Conservation (phyloP, 805 yeast species). For the Metschnikowia kunwiensis region DNA sequence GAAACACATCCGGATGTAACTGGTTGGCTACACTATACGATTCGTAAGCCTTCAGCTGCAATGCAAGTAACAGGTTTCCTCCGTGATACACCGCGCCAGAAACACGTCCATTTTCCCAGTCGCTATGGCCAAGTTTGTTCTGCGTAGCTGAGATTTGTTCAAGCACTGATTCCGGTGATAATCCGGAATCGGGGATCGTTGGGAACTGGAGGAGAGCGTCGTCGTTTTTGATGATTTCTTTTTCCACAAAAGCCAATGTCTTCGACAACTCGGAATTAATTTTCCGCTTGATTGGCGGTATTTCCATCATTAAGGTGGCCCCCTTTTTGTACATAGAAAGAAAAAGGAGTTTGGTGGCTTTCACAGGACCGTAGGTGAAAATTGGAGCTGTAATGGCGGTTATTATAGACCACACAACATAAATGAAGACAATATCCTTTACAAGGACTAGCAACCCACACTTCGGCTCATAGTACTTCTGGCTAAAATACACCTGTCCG, state of each 20-base stretch:
- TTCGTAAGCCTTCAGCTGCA: slow-evolving; percentile 76
- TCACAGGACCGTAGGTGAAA: slow-evolving; percentile 15
- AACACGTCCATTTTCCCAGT: slow-evolving; percentile 82
- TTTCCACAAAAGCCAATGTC: slow-evolving; percentile 50
- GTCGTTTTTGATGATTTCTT: slow-evolving; percentile 55
- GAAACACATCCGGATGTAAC: slow-evolving; percentile 94
- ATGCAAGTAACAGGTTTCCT: slow-evolving; percentile 67
- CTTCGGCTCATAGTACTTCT: slow-evolving; percentile 3
- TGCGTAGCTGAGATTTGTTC: slow-evolving; percentile 48
- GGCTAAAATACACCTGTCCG: neutral
- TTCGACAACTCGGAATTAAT: slow-evolving; percentile 59
- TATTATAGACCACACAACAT: slow-evolving; percentile 15
- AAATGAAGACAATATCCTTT: slow-evolving; percentile 24
- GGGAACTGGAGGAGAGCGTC: slow-evolving; percentile 42
- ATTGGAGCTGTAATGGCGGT: slow-evolving; percentile 6
- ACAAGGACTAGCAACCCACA: slow-evolving; percentile 14
- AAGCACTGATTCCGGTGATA: slow-evolving; percentile 45
- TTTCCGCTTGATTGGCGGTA: slow-evolving; percentile 54
- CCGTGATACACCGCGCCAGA: slow-evolving; percentile 98
- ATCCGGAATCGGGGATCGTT: slow-evolving; percentile 59
- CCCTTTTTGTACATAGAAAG: slow-evolving; percentile 6
- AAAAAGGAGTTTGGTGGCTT: slow-evolving; percentile 1
- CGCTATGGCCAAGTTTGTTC: slow-evolving; percentile 56
- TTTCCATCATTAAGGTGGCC: slow-evolving; percentile 19
- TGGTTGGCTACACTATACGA: slow-evolving; percentile 87